Evolutionary conservation across 345 rosid genomes (phyloP).

Genomic region (Erysimum cheiranthoides): DNA sequence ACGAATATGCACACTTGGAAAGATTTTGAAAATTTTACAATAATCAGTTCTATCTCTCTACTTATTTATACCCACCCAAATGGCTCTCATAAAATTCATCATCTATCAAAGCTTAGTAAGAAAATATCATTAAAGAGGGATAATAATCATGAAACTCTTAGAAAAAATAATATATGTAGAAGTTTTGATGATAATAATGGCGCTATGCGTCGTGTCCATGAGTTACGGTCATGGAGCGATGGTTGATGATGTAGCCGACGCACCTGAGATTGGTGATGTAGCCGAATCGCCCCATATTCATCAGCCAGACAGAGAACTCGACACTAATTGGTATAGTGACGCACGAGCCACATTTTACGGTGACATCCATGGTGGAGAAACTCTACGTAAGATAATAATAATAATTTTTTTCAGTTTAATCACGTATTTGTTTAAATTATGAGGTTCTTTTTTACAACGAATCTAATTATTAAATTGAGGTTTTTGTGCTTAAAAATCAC

Average conservation of each 20-base stretch:
- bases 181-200: slow-evolving; percentile 10
- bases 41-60: neutral
- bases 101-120: neutral
- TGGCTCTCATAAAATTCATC: neutral
- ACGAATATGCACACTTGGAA: too few species aligned
- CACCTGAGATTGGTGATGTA: neutral
- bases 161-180: too few species aligned
- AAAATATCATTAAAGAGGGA: neutral
- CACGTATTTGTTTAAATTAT: too few species aligned
- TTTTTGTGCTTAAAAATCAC: too few species aligned
- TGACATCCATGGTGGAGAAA: slow-evolving; percentile 34
- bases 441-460: too few species aligned
- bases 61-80: neutral
- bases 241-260: neutral
- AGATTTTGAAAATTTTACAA: neutral
- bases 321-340: slow-evolving; percentile 16
- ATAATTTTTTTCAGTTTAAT: neutral
- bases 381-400: slow-evolving; percentile 15
- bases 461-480: too few species aligned
- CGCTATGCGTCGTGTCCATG: neutral
- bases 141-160: slow-evolving; percentile 2
- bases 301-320: neutral
- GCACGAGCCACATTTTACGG: slow-evolving; percentile 44
- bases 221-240: slow-evolving; percentile 1
- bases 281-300: too few species aligned